Evolutionary conservation across 2,329 filamentous ascomycete genomes (phyloP).

Genomic region (Cladobotryum mycophilum): DNA sequence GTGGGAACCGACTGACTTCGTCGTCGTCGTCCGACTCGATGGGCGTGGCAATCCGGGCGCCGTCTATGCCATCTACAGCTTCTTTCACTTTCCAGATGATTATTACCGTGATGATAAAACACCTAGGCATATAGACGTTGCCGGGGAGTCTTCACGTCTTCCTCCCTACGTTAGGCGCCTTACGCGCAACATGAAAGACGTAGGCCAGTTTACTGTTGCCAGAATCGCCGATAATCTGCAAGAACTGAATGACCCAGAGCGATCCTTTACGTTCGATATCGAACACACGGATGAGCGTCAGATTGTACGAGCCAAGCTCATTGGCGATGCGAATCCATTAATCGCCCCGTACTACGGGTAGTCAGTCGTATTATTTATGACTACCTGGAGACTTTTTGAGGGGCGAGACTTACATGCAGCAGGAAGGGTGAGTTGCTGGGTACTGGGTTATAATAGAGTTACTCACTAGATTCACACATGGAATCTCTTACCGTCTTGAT

Average conservation of each 20-base stretch:
- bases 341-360: too few relatives aligned
- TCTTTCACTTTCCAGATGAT: too few relatives aligned
- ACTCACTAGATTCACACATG: too few relatives aligned
- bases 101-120: too few relatives aligned
- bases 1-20: not conserved
- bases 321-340: too few relatives aligned
- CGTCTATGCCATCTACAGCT: not conserved
- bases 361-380: too few relatives aligned
- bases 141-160: not conserved
- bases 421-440: too few relatives aligned
- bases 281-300: not conserved
- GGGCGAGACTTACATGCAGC: too few relatives aligned
- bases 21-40: not conserved
- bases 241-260: not conserved
- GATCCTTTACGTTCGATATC: not conserved
- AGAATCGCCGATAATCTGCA: not conserved
- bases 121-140: not conserved
- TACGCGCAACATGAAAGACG: not conserved
- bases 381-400: too few relatives aligned
- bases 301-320: not conserved
- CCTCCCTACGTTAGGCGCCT: not conserved
- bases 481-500: too few relatives aligned
- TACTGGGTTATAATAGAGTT: too few relatives aligned
- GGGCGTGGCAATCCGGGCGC: not conserved
- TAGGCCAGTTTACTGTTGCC: not conserved